phyloP scores from a whole-genome alignment of 192 early-diverging fungal genomes.

The Backusella australiensis region DNA sequence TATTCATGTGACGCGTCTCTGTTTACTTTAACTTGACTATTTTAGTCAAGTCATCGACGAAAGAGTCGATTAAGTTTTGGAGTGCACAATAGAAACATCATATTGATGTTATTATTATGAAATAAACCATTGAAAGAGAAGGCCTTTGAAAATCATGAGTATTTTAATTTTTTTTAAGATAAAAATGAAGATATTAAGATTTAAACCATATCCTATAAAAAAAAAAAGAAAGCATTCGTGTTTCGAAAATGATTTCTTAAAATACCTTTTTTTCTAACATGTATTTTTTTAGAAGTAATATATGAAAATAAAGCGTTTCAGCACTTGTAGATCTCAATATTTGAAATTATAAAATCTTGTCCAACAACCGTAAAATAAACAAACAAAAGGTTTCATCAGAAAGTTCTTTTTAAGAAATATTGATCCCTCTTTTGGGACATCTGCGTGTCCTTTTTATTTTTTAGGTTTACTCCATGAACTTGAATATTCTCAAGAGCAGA shows the following conservation, averaged over 20 bases:
- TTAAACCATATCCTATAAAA: neutral
- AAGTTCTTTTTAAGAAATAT: neutral
- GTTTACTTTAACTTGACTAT: neutral
- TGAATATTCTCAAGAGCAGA: neutral
- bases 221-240: neutral
- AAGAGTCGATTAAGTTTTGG: neutral
- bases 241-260: neutral
- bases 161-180: neutral
- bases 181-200: neutral
- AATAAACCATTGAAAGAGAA: neutral
- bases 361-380: neutral
- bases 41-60: neutral
- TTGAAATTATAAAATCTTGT: neutral
- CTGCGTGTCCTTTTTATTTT: neutral
- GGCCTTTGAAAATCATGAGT: neutral
- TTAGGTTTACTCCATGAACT: neutral
- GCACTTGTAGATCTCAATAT: neutral
- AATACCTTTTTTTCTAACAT: neutral
- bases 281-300: neutral
- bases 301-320: neutral
- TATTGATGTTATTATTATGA: neutral
- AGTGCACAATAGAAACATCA: neutral
- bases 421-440: neutral
- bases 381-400: constrained; percentile 6
- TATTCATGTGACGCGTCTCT: neutral